These are phyloP conservation scores for Malassezia restricta DNA, from an alignment of 1,284 basidiomycete species.

Conservation along the genomic window DNA sequence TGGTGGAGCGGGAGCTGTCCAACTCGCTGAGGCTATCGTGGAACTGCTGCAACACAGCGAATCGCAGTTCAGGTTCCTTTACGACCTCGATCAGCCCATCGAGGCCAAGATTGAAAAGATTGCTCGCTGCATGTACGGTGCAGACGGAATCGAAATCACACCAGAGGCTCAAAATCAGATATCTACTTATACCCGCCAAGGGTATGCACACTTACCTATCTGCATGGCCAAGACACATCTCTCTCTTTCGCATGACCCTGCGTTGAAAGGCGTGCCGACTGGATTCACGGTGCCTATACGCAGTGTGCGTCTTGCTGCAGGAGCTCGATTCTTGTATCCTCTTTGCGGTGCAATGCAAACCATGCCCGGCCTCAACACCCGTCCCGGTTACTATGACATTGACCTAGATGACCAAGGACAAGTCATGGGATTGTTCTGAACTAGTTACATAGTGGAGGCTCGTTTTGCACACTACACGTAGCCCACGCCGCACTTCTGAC, in stretches of 20 bases:
- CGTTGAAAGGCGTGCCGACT: constrained; percentile 32
- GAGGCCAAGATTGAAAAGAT: constrained; percentile 42
- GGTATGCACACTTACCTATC: constrained; percentile 60
- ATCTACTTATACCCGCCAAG: constrained; percentile 81
- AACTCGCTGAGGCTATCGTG: constrained; percentile 39
- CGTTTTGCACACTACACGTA: too few species aligned
- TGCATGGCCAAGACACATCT: constrained; percentile 92
- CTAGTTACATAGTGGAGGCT: background rate
- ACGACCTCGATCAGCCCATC: constrained; percentile 33
- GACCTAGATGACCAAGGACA: constrained; percentile 45
- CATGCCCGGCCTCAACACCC: constrained; percentile 89
- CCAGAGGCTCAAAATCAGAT: constrained; percentile 64
- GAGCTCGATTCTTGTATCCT: constrained; percentile 90
- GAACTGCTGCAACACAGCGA: constrained; percentile 27
- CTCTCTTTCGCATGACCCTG: constrained; percentile 34
- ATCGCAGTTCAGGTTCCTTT: constrained; percentile 41
- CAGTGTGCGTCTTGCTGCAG: constrained; percentile 74
- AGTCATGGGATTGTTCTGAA: constrained; percentile 45
- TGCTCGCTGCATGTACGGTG: constrained; percentile 43
- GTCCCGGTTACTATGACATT: constrained; percentile 56
- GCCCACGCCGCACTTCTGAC: background rate
- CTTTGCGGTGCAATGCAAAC: constrained; percentile 60
- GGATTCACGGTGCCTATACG: constrained; percentile 82
- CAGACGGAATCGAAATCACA: constrained; percentile 52
- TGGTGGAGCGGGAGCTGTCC: constrained; percentile 38